Conservation (phyloP, 1,284 basidiomycete species). For the Mycosarcoma mackinlayi region DNA sequence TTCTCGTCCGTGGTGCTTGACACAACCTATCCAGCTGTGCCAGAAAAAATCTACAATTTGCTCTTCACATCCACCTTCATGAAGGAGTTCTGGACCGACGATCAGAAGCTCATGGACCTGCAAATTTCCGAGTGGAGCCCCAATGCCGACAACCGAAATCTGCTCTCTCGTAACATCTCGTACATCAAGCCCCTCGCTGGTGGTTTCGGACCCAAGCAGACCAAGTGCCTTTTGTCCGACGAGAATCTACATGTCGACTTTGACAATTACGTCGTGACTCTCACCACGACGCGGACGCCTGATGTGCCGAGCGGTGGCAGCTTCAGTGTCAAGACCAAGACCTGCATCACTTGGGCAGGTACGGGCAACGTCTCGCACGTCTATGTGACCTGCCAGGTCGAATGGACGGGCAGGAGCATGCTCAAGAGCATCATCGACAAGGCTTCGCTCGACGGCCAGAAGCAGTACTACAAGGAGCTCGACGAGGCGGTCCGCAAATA, state of each 20-base stretch:
- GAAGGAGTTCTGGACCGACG: conserved; percentile 87
- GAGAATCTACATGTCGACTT: conserved; percentile 84
- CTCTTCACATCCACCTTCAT: conserved; percentile 97
- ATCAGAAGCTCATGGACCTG: conserved; percentile 80
- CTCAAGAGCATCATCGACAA: conserved; percentile 96
- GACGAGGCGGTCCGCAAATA: conserved; percentile 81
- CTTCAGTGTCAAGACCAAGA: conserved; percentile 91
- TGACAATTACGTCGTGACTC: conserved; percentile 82
- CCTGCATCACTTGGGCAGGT: conserved; percentile 93
- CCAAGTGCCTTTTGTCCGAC: conserved; percentile 91
- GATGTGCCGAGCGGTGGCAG: conserved; percentile 93
- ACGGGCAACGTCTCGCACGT: conserved; percentile 78
- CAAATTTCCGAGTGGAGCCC: conserved; percentile 63
- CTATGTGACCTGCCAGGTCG: conserved; percentile 88
- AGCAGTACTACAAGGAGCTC: conserved; percentile 84
- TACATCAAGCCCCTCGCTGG: conserved; percentile 94
- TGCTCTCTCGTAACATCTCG: conserved; percentile 83
- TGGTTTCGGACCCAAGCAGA: conserved; percentile 90
- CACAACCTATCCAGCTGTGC: conserved; percentile 83
- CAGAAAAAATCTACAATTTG: conserved; percentile 93
- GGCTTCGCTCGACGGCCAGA: conserved; percentile 93
- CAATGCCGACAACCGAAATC: conserved; percentile 75
- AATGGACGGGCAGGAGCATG: conserved; percentile 96
- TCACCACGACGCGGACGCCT: conserved; percentile 91
- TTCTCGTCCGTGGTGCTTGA: conserved; percentile 81